phyloP scores from a whole-genome alignment of 1,284 basidiomycete genomes.

The Trichosporon inkin region DNA sequence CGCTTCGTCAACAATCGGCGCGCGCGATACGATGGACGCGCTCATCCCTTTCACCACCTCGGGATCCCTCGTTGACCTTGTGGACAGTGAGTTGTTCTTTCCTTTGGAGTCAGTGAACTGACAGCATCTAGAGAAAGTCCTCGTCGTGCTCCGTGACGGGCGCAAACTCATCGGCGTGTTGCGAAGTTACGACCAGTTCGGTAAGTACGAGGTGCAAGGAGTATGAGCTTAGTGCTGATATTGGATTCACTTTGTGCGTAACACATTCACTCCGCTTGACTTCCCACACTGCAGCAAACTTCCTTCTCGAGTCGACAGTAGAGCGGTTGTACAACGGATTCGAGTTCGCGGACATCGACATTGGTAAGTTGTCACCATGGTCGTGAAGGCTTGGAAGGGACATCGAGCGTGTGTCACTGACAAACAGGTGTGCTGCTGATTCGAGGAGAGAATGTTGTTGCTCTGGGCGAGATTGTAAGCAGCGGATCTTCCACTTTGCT shows the following conservation, averaged over 20 bases:
- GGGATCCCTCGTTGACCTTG: slow-evolving; percentile 91
- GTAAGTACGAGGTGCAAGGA: slow-evolving; percentile 55
- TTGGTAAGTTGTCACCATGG: slow-evolving; percentile 27
- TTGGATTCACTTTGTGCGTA: background rate
- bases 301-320: slow-evolving; percentile 83
- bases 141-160: slow-evolving; percentile 93
- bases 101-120: background rate
- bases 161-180: slow-evolving; percentile 93
- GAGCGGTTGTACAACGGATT: slow-evolving; percentile 47
- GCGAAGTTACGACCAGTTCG: slow-evolving; percentile 97
- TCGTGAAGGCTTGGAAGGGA: background rate
- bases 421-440: slow-evolving; percentile 79
- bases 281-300: slow-evolving; percentile 64
- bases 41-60: slow-evolving; percentile 95
- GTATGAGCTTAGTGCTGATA: background rate
- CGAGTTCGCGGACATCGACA: slow-evolving; percentile 45
- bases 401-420: background rate
- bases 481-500: background rate
- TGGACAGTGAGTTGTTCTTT: slow-evolving; percentile 78
- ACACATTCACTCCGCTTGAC: background rate
- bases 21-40: slow-evolving; percentile 67
- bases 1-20: slow-evolving; percentile 1
- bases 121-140: slow-evolving; percentile 81
- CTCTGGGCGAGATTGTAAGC: slow-evolving; percentile 93
- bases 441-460: slow-evolving; percentile 95